Conservation (phyloP, 306 rosid genomes). For the Gynostemma pentaphyllum region DNA sequence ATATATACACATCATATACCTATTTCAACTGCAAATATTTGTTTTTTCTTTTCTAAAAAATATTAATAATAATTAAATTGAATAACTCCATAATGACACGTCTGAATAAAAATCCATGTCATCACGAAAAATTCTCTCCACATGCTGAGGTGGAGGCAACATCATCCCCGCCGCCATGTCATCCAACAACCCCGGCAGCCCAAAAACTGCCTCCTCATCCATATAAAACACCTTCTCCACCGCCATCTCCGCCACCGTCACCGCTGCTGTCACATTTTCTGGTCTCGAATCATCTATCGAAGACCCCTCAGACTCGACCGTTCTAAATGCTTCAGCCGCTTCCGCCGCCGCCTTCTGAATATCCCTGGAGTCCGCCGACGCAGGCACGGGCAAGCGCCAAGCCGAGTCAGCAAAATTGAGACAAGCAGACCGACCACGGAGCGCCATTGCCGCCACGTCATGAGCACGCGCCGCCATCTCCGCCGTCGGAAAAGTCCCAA, state of each 20-base stretch:
- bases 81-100: constrained; percentile 63
- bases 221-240: constrained; percentile 14
- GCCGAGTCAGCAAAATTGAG: constrained; percentile 67
- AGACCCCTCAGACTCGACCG: constrained; percentile 8
- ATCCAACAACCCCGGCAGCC: constrained; percentile 43
- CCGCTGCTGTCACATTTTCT: neutral
- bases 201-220: constrained; percentile 36
- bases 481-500: constrained; percentile 57
- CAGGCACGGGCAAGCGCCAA: constrained; percentile 44
- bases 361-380: constrained; percentile 34
- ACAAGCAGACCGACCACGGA: constrained; percentile 49
- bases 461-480: constrained; percentile 91
- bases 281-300: neutral
- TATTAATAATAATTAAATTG: constrained; percentile 7
- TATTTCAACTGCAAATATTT: too few relatives aligned
- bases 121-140: constrained; percentile 16
- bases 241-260: neutral
- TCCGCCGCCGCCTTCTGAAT: constrained; percentile 48
- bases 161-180: constrained; percentile 59
- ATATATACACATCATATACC: too few relatives aligned
- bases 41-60: too few relatives aligned
- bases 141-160: constrained; percentile 40
- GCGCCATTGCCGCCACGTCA: constrained; percentile 63
- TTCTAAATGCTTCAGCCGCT: constrained; percentile 64
- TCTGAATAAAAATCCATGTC: constrained; percentile 40